Evolutionary conservation across 2,329 filamentous ascomycete species (phyloP).

Genomic region (Microsporum canis): DNA sequence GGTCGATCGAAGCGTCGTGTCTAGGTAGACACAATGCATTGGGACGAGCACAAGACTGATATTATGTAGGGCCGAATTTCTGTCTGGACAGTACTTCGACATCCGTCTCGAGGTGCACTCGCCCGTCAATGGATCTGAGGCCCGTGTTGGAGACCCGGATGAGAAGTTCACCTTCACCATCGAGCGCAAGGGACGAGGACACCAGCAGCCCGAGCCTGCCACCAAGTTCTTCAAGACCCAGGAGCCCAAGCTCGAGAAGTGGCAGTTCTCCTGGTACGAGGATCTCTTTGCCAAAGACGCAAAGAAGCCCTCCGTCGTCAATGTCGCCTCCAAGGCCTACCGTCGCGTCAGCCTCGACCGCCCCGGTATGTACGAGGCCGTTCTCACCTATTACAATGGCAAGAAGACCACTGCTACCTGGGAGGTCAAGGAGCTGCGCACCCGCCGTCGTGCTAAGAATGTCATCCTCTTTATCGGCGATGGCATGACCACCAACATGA

Average conservation of each 20-base stretch:
- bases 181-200: constrained; percentile 45
- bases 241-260: constrained; percentile 64
- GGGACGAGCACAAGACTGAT: not conserved
- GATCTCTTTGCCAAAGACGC: constrained; percentile 69
- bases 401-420: constrained; percentile 63
- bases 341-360: constrained; percentile 63
- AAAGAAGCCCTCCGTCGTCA: constrained; percentile 58
- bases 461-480: constrained; percentile 74
- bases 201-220: constrained; percentile 41
- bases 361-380: constrained; percentile 68
- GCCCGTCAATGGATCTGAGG: constrained; percentile 69
- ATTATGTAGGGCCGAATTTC: constrained; percentile 54
- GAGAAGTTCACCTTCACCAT: constrained; percentile 68
- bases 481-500: constrained; percentile 44
- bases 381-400: constrained; percentile 61
- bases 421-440: constrained; percentile 60
- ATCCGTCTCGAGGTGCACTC: constrained; percentile 74
- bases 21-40: not conserved
- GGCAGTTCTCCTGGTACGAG: constrained; percentile 78
- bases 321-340: constrained; percentile 70
- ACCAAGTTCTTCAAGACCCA: constrained; percentile 56
- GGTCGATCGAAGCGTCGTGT: constrained; percentile 13
- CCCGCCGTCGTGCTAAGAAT: constrained; percentile 68
- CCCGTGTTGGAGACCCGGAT: constrained; percentile 55
- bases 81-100: constrained; percentile 74